Conservation (phyloP, 345 rosid genomes). For the Reutealis trisperma region DNA sequence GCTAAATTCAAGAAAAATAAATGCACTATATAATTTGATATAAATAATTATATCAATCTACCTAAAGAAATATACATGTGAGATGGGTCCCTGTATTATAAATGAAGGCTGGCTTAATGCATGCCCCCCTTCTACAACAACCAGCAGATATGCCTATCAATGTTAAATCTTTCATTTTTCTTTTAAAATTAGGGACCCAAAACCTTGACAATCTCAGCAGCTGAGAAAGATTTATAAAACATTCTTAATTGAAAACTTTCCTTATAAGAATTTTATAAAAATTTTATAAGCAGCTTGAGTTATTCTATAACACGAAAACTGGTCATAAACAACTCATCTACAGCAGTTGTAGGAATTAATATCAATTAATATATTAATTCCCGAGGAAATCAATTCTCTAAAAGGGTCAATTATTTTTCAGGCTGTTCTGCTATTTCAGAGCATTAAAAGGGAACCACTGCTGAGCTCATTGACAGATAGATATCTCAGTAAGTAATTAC, state of each 20-base stretch:
- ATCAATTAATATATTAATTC: neutral
- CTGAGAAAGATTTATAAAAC: neutral
- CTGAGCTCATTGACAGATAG: slow-evolving; percentile 19
- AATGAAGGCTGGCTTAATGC: slow-evolving; percentile 5
- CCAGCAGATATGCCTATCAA: slow-evolving; percentile 16
- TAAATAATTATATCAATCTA: neutral
- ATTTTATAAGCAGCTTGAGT: slow-evolving; percentile 13
- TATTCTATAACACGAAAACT: slow-evolving; percentile 26
- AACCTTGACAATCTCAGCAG: slow-evolving; percentile 17
- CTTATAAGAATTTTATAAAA: neutral
- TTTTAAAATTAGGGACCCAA: neutral
- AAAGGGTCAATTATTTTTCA: neutral
- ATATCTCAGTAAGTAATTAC: neutral
- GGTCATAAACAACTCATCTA: slow-evolving; percentile 4
- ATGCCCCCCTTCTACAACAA: slow-evolving; percentile 18
- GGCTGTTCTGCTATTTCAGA: neutral
- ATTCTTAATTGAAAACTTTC: neutral
- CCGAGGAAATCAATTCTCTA: slow-evolving; percentile 2
- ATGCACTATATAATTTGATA: neutral
- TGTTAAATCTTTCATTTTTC: slow-evolving; percentile 3
- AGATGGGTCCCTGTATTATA: slow-evolving; percentile 24
- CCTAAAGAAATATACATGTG: slow-evolving; percentile 14
- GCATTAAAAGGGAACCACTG: slow-evolving; percentile 12
- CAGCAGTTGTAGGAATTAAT: slow-evolving; percentile 6
- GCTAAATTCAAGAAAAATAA: neutral